Evolutionary conservation across 2,329 filamentous ascomycete genomes (phyloP), one percentile per base, ranked within the genome.

Genomic region (Xenoacremonium recifei): DNA sequence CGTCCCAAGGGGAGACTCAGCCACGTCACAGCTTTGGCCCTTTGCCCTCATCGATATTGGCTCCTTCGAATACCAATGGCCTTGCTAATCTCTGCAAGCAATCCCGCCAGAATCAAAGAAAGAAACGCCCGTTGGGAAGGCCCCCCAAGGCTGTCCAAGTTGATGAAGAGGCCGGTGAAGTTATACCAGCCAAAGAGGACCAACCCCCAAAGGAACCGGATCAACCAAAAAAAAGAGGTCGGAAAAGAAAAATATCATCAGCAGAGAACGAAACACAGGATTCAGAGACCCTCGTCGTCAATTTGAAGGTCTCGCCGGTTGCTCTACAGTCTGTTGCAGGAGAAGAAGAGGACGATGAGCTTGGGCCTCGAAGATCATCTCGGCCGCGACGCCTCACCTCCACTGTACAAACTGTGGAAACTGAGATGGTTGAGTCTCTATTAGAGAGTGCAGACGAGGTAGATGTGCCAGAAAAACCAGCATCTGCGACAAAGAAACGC

Each of bases 11-110:
- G 9, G 23, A 27, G 13, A 27, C 23, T 9, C 23, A 27, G 23
- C 23, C 23, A 27, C 13, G 9, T 13, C 58, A 57, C 39, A 53
- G 54, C 15, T 56, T 57, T 40, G 23, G 47, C 5, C 27, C 44
- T 3, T 20, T 50, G 3, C 16, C 45, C 3, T 17, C 33, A 6
- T 23, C 41, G 12, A n/a, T 37, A 6, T 35, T 50, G 16, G 39
- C 42, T 12, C 25, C n/a, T 9, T 40, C 40, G 18, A 10, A 39
- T 3, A 27, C 40, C 15, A 35, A 23, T 44, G 56, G 47, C n/a
- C 58, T 53, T 47, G 58, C 45, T 21, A 53, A 45, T 37, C 55
- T 54, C 38, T 64, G 39, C 53, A 62, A 27, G 23, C n/a, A n/a
- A n/a, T 27, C 23, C 30, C 21, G 57, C 23, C 45, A 59, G 43